Conservation (phyloP, 1,139 yeast species). For the Meyerozyma carpophila region DNA sequence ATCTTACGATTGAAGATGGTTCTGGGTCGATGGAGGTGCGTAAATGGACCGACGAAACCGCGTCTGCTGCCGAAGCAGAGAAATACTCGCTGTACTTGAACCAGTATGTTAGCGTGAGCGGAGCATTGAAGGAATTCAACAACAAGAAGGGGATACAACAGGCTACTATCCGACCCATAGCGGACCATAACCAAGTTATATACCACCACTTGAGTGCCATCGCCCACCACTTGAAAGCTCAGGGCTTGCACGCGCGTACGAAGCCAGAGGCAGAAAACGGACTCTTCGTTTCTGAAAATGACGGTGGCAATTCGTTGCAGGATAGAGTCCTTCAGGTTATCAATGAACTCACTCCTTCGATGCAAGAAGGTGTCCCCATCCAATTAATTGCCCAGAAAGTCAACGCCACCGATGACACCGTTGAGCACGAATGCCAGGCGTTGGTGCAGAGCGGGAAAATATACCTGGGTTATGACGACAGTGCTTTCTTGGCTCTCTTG, state of each 20-base stretch:
- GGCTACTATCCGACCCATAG: slow-evolving; percentile 54
- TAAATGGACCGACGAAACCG: slow-evolving; percentile 60
- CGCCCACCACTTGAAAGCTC: slow-evolving; percentile 53
- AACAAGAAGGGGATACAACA: slow-evolving; percentile 64
- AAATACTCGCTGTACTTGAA: slow-evolving; percentile 24
- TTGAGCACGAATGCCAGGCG: slow-evolving; percentile 42
- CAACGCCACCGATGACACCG: slow-evolving; percentile 44
- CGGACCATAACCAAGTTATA: slow-evolving; percentile 68
- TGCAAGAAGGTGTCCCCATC: slow-evolving; percentile 72
- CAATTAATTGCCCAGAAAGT: slow-evolving; percentile 55
- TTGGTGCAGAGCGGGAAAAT: slow-evolving; percentile 62
- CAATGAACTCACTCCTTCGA: slow-evolving; percentile 46
- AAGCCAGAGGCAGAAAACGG: slow-evolving; percentile 18
- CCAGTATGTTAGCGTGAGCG: slow-evolving; percentile 64
- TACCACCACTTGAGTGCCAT: slow-evolving; percentile 76
- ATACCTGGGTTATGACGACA: slow-evolving; percentile 64
- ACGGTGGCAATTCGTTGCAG: slow-evolving; percentile 22
- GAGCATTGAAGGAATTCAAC: slow-evolving; percentile 66
- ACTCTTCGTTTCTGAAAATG: slow-evolving; percentile 44
- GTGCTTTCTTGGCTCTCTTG: slow-evolving; percentile 35
- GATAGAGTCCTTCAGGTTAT: slow-evolving; percentile 48
- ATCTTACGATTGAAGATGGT: slow-evolving; percentile 73
- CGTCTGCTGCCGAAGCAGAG: slow-evolving; percentile 31
- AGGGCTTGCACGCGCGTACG: slow-evolving; percentile 22
- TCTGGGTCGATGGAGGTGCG: slow-evolving; percentile 72